Base-by-base conservation (phyloP, 192 early-diverging fungal species). In the Diversispora eburnea region DNA sequence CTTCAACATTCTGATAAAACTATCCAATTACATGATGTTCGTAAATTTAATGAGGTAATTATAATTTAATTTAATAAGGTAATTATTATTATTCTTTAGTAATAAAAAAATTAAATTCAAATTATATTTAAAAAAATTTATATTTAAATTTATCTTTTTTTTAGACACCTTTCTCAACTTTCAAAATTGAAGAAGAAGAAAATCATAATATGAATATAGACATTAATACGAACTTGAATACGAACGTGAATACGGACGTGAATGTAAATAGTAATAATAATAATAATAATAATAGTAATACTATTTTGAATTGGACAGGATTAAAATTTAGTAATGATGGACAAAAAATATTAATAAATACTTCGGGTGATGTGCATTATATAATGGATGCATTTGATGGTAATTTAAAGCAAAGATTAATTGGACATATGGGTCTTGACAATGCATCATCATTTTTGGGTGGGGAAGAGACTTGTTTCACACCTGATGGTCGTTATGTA, bases 261-360 rank as follows among this genome's bases (percentile, higher is more conserved):
- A n/a, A n/a, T n/a, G n/a, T n/a, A n/a, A n/a, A n/a, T n/a, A n/a
- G n/a, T n/a, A n/a, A 33, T 33, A 33, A 33, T 33, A 33, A 33
- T 33, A 33, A 33, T 33, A 2, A 33, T 33, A 33, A 33, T 33
- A 33, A 33, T 33, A 33, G 2, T 33, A 25, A 1, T 47, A 56
- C 65, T 47, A 33, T 56, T 4, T 60, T 76, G 15, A 75, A 77
- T 19, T 89, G 87, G 82, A 90, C 88, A 3, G 78, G 81, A 22
- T 56, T 94, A 12, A 85, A 89, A 72, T 94, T 94, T 76, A 82
- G 80, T 25, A 89, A 91, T 43, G 90, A 93, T 63, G 93, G 92
- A 8, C 91, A 93, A 69, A 76, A 84, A 39, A 79, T 96, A 10
- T 73, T 94, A 0, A 67, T 95, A 2, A 85, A 86, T 3, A 93